Evolutionary conservation across 768 basidiomycete genomes (phyloP), one percentile per base, ranked within the genome.

Genomic region (Kockovaella imperatae): DNA sequence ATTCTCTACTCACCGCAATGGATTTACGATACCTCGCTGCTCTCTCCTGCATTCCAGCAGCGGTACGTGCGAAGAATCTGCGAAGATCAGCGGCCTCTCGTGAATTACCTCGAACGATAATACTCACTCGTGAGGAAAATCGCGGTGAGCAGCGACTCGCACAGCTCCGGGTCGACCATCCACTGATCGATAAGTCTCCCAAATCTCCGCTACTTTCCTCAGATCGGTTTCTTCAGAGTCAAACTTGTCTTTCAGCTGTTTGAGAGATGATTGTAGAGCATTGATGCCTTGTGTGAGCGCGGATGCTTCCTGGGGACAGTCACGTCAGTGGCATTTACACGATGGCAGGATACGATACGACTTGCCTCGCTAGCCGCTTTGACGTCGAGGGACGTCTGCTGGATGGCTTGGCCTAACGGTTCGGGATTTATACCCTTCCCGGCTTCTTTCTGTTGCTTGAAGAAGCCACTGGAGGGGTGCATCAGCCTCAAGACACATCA

Each of bases 41-140:
- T 15, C 62, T 39, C 35, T 62, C 60, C 29, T 61, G 54, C 56
- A 64, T 47, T 7, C 42, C 49, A 24, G 49, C 42, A 3, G 62
- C 59, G 2, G 56, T 46, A 21, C 53, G 30, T 15, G 40, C 39
- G 45, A 67, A 67, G 54, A 61, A 67, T 10, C 56, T 64, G 28
- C 5, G 24, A 42, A 6, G 35, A 18, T 53, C 41, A 53, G 51
- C 20, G 42, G 13, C 21, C n/a, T n/a, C n/a, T n/a, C n/a, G n/a
- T n/a, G n/a, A n/a, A n/a, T n/a, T n/a, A n/a, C n/a, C n/a, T n/a
- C n/a, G n/a, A n/a, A n/a, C n/a, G n/a, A n/a, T 30, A 26, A 3
- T 13, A 55, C 59, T 42, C 31, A 58, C 57, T 59, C 59, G 32
- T 56, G 53, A 3, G 61, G 59, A 53, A 63, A 63, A 21, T 67